Percentiles rank a stretch among this genome's conserved stretches.
phyloP scores from a whole-genome alignment of 768 basidiomycete genomes.

The Russula emetica region DNA sequence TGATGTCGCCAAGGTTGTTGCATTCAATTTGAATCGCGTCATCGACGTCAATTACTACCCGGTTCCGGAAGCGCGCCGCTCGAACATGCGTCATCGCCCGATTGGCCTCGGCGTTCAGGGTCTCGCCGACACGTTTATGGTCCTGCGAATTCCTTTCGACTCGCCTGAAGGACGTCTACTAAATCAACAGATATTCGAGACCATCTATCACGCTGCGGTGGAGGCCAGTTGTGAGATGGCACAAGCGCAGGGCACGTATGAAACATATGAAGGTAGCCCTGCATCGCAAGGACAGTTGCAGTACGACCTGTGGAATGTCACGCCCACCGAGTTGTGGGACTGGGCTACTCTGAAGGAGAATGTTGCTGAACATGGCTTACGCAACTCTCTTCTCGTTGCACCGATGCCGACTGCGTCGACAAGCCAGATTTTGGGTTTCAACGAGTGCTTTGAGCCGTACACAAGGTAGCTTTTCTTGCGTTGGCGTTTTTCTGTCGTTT shows the following conservation, averaged over 20 bases:
- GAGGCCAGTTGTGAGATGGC: conserved; percentile 91
- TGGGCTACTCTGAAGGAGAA: conserved; percentile 85
- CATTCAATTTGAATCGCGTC: conserved; percentile 89
- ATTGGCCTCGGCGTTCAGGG: conserved; percentile 95
- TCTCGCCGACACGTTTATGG: conserved; percentile 98
- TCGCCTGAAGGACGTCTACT: conserved; percentile 79
- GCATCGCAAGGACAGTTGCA: conserved; percentile 83
- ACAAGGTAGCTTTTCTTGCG: conserved; percentile 56
- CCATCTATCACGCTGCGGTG: conserved; percentile 92
- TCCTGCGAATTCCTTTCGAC: conserved; percentile 93
- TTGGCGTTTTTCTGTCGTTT: not conserved
- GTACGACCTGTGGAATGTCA: conserved; percentile 93
- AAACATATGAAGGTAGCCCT: conserved; percentile 89
- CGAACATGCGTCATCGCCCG: conserved; percentile 96
- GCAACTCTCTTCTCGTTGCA: conserved; percentile 86
- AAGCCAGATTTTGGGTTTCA: conserved; percentile 95
- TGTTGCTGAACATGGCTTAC: conserved; percentile 72
- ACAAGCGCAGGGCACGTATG: conserved; percentile 72
- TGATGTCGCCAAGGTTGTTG: conserved; percentile 88
- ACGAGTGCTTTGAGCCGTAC: conserved; percentile 99
- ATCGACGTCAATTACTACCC: conserved; percentile 97
- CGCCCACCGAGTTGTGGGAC: conserved; percentile 86
- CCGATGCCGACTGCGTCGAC: conserved; percentile 99
- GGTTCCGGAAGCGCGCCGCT: conserved; percentile 81
- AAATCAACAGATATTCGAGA: conserved; percentile 97